Evolutionary conservation across 495 filamentous ascomycete species (phyloP).

Genomic region (Penicillium flavigenum): DNA sequence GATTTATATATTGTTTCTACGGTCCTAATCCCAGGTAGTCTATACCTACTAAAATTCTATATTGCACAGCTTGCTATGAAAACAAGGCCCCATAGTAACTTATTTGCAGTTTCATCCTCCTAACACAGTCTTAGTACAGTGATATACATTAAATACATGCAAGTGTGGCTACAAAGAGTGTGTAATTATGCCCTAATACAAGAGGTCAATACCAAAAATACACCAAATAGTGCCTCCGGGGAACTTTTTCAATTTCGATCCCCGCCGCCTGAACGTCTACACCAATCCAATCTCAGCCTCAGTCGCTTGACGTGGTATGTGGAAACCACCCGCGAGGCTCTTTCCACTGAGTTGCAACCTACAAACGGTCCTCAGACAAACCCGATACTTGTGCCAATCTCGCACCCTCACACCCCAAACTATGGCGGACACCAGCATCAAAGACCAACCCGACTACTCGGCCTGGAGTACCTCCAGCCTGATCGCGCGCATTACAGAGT

Average conservation of each 20-base stretch:
- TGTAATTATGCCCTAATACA: neutral
- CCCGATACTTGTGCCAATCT: constrained; percentile 17
- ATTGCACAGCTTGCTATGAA: neutral
- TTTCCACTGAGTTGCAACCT: constrained; percentile 7
- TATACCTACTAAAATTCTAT: neutral
- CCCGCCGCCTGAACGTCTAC: neutral
- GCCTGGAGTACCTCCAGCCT: constrained; percentile 66
- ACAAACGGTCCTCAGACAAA: constrained; percentile 9
- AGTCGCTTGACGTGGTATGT: constrained; percentile 26
- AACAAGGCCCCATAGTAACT: neutral
- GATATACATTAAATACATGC: constrained; percentile 8
- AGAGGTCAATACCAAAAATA: constrained; percentile 7
- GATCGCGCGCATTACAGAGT: constrained; percentile 59
- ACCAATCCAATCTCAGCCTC: constrained; percentile 2
- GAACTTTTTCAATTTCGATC: constrained; percentile 10
- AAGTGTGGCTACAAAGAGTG: neutral
- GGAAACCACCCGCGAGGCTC: constrained; percentile 20
- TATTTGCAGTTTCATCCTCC: neutral
- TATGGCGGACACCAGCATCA: constrained; percentile 19
- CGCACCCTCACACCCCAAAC: constrained; percentile 10
- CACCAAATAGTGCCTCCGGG: constrained; percentile 2
- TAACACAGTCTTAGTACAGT: neutral
- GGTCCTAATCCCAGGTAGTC: neutral
- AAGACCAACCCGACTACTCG: constrained; percentile 45
- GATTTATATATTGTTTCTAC: neutral